phyloP scores from a whole-genome alignment of 2,329 filamentous ascomycete species.

The Fusarium mexicanum region DNA sequence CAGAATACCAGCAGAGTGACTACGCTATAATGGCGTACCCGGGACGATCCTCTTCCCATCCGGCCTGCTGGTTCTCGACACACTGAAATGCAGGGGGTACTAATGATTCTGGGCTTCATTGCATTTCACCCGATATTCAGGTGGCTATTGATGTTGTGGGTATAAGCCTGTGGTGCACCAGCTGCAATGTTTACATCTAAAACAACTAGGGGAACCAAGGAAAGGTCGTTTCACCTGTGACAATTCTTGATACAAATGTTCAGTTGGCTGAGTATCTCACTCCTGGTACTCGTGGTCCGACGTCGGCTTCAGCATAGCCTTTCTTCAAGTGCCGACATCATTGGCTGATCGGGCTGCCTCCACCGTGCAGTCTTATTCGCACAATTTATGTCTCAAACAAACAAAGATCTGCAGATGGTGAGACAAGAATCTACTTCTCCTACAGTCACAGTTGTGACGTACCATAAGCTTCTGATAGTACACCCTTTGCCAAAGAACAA shows the following conservation, averaged over 20 bases:
- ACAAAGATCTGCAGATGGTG: not conserved
- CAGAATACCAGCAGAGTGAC: constrained; percentile 27
- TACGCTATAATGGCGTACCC: constrained; percentile 36
- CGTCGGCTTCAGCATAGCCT: constrained; percentile 12
- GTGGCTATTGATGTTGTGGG: not conserved
- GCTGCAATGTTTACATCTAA: not conserved
- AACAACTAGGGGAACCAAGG: not conserved
- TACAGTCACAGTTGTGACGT: not conserved
- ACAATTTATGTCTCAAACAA: not conserved
- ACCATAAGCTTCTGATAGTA: not conserved
- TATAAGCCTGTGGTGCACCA: not conserved
- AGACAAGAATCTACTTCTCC: not conserved
- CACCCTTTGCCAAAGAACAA: constrained; percentile 9
- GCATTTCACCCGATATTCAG: not conserved
- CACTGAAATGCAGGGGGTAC: not conserved
- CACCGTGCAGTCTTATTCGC: not conserved
- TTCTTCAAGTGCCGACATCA: constrained; percentile 19
- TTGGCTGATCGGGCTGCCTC: constrained; percentile 1
- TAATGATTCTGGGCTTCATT: not conserved
- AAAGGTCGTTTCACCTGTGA: not conserved
- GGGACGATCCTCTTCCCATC: constrained; percentile 36
- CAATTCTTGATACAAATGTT: not conserved
- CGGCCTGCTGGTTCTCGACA: constrained; percentile 32
- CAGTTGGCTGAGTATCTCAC: not conserved
- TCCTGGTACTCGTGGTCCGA: not conserved